Conservation (phyloP, 371 early-diverging fungal genomes). For the Rhizopus stolonifer region DNA sequence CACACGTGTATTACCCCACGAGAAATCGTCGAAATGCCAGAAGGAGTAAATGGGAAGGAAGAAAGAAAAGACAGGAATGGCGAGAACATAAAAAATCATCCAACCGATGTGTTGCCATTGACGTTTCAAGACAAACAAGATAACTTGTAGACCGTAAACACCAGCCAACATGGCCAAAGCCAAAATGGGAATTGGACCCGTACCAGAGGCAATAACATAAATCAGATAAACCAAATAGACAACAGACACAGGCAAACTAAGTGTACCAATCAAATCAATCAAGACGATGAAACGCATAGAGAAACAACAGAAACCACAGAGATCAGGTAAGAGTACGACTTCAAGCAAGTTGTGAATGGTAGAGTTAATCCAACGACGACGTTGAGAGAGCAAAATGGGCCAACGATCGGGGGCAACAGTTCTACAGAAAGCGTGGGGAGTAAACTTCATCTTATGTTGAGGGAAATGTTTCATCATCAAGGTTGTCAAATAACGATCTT, state of each 20-base stretch:
- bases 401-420: slow-evolving; percentile 94
- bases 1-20: slow-evolving; percentile 87
- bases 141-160: slow-evolving; percentile 77
- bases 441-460: slow-evolving; percentile 93
- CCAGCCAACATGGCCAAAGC: slow-evolving; percentile 64
- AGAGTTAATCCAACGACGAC: slow-evolving; percentile 94
- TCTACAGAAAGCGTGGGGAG: slow-evolving; percentile 86
- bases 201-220: slow-evolving; percentile 46
- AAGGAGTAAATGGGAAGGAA: slow-evolving; percentile 73
- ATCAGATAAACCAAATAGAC: slow-evolving; percentile 72
- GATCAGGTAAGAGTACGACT: slow-evolving; percentile 73
- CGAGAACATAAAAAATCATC: slow-evolving; percentile 86
- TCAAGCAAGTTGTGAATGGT: slow-evolving; percentile 95
- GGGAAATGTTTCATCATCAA: slow-evolving; percentile 98
- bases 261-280: slow-evolving; percentile 89
- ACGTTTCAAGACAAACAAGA: slow-evolving; percentile 81
- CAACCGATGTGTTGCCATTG: slow-evolving; percentile 93
- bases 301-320: slow-evolving; percentile 95
- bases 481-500: slow-evolving; percentile 94
- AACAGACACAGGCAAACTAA: slow-evolving; percentile 92
- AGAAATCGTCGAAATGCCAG: slow-evolving; percentile 90
- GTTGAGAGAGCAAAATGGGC: slow-evolving; percentile 76
- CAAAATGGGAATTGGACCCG: slow-evolving; percentile 44
- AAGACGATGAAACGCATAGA: slow-evolving; percentile 94
- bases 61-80: slow-evolving; percentile 77